phyloP scores from a whole-genome alignment of 768 basidiomycete genomes.

The Auriscalpium orientale region DNA sequence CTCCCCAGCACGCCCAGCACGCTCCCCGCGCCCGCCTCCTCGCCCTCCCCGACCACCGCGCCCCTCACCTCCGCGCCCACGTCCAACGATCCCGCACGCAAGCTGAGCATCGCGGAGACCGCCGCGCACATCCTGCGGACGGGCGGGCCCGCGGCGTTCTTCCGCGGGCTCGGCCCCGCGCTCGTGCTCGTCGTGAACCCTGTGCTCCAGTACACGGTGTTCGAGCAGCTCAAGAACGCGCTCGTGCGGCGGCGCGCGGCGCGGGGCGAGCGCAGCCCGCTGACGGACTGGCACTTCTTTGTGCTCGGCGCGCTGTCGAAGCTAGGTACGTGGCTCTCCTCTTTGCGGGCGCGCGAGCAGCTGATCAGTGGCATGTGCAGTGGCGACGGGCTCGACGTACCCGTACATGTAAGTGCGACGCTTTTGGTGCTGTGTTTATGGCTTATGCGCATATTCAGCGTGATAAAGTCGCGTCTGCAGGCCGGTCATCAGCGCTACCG shows the following conservation, averaged over 20 bases:
- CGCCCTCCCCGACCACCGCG: conserved; percentile 21
- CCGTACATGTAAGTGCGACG: conserved; percentile 54
- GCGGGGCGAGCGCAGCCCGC: conserved; percentile 34
- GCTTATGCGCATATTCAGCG: conserved; percentile 25
- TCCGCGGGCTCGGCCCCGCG: conserved; percentile 92
- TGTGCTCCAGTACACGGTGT: conserved; percentile 88
- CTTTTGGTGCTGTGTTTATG: not conserved
- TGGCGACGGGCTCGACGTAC: conserved; percentile 50
- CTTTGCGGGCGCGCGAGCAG: not conserved
- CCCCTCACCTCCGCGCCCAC: conserved; percentile 1
- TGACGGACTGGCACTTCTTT: conserved; percentile 86
- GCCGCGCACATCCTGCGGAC: conserved; percentile 61
- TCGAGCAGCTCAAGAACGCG: conserved; percentile 90
- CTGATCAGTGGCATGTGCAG: conserved; percentile 22
- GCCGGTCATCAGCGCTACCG: conserved; percentile 69
- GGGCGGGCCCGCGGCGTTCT: conserved; percentile 78
- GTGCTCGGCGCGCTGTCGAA: conserved; percentile 92
- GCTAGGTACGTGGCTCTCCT: conserved; percentile 45
- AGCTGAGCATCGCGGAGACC: conserved; percentile 59
- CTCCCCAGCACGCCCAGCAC: not conserved
- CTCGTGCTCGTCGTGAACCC: conserved; percentile 91
- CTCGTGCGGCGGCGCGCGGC: conserved; percentile 56
- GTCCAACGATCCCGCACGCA: conserved; percentile 31
- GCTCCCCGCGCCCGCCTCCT: not conserved
- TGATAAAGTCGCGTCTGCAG: conserved; percentile 75